A percentile compares a stretch with the other conserved stretches of the same genome.
phyloP scores from a whole-genome alignment of 1,284 basidiomycete species.

The Leccinum fallax region DNA sequence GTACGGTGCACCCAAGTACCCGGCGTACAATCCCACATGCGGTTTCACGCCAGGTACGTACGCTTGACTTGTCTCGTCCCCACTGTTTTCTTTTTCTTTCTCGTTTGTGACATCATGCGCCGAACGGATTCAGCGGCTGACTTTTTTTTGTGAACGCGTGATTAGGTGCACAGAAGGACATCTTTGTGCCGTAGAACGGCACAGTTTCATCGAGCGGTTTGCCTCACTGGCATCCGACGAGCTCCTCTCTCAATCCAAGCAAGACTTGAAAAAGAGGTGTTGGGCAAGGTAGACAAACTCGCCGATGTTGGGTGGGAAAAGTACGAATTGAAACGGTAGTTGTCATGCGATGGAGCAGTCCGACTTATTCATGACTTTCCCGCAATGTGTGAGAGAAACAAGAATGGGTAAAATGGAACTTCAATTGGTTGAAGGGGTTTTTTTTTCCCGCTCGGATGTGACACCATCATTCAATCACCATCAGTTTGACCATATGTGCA shows the following conservation, averaged over 20 bases:
- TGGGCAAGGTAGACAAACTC: too few species aligned
- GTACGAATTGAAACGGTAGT: too few species aligned
- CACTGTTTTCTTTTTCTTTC: neutral
- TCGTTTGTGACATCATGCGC: neutral
- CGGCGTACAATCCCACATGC: constrained; percentile 17
- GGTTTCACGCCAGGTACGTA: constrained; percentile 18
- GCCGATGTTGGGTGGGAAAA: too few species aligned
- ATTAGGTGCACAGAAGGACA: constrained; percentile 19
- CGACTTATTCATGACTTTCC: too few species aligned
- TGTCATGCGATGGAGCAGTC: too few species aligned
- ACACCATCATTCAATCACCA: too few species aligned
- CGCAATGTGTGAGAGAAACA: too few species aligned
- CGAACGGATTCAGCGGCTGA: constrained; percentile 1
- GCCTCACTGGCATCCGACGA: neutral
- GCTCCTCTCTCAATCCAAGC: neutral
- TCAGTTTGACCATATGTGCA: too few species aligned
- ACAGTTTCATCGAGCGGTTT: neutral
- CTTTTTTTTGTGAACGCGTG: neutral
- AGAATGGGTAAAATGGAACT: too few species aligned
- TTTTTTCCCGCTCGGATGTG: too few species aligned
- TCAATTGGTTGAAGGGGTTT: too few species aligned
- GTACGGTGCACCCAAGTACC: neutral
- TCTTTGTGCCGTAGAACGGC: constrained; percentile 4
- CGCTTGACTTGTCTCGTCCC: neutral
- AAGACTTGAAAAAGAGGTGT: too few species aligned